Evolutionary conservation across 352 stramenopile species (phyloP), one percentile per base, ranked within the genome.

Genomic region (Pythium dissotocum): DNA sequence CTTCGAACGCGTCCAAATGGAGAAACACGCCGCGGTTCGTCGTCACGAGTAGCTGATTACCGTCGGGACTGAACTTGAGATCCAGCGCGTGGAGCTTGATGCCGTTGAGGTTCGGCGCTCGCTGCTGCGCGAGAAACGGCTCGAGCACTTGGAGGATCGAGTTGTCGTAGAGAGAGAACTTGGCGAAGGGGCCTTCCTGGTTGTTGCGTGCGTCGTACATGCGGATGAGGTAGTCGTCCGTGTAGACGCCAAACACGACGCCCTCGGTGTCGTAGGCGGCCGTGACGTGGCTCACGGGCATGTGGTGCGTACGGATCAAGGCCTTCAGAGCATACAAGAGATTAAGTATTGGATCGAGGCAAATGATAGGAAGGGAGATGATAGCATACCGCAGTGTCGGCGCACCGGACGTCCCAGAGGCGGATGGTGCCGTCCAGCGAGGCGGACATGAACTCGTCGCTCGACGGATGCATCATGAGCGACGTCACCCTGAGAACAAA

Each of bases 201-300:
- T 90, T 94, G 70, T 94, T 94, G 51, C 88, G 85, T 30, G 88
- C 88, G 66, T 96, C 88, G 68, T 96, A 96, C 87, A 96, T 94
- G 56, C 88, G 88, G 54, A 96, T 87, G 59, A 96, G 76, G 65
- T 89, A 77, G 69, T 96, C 88, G 58, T 92, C 86, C 36, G 83
- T 91, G 76, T 93, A 94, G 26, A 94, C 88, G 26, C 75, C 88
- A 71, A 96, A 96, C 4, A 94, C 88, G 32, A 96, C 85, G 36
- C 88, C 86, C 48, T 94, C 87, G 28, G 85, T 83, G 61, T 96
- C 88, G 78, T 94, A 96, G 3, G 86, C 79, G 18, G 75, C 76
- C 18, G 83, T 90, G n/a, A 95, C 66, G 57, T 87, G 78, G 16
- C 78, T 78, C 12, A 89, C 77, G 13, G 86, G 78, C 63, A 85